A percentile compares a stretch with the other conserved stretches of the same genome.
phyloP scores from a whole-genome alignment of 306 rosid species.

The Quercus cerris region DNA sequence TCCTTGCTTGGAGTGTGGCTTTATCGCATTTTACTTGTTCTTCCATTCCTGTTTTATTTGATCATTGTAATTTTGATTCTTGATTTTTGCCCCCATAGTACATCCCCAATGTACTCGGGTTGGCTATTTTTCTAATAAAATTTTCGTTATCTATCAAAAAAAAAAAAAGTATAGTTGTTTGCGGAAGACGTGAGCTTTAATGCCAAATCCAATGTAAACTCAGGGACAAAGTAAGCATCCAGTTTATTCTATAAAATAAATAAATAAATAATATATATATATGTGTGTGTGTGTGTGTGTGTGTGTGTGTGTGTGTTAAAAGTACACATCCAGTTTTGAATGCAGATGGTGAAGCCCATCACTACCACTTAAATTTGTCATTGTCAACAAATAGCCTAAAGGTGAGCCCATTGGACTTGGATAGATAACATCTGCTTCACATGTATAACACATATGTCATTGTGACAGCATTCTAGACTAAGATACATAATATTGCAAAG shows the following conservation, averaged over 20 bases:
- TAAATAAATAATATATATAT: too few relatives aligned
- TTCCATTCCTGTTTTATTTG: too few relatives aligned
- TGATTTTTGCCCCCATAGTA: too few relatives aligned
- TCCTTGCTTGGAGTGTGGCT: too few relatives aligned
- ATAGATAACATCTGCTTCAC: conserved; percentile 1
- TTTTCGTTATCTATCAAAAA: too few relatives aligned
- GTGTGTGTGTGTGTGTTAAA: too few relatives aligned
- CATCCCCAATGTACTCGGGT: too few relatives aligned
- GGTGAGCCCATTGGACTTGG: background rate
- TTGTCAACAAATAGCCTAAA: background rate
- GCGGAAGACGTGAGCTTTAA: background rate
- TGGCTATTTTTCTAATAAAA: too few relatives aligned
- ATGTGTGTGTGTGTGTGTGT: too few relatives aligned
- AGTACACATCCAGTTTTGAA: background rate
- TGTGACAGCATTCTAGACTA: background rate
- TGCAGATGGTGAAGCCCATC: background rate
- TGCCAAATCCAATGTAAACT: background rate
- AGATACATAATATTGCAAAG: conserved; percentile 20
- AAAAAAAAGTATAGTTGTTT: too few relatives aligned
- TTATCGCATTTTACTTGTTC: too few relatives aligned
- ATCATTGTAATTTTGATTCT: too few relatives aligned
- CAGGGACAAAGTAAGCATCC: background rate
- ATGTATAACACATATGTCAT: background rate
- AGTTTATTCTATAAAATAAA: background rate
- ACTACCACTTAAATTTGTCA: conserved; percentile 10